These are phyloP conservation scores for Colletotrichum phormii DNA, from an alignment of 2,329 filamentous ascomycete genomes.

Conservation along the genomic window DNA sequence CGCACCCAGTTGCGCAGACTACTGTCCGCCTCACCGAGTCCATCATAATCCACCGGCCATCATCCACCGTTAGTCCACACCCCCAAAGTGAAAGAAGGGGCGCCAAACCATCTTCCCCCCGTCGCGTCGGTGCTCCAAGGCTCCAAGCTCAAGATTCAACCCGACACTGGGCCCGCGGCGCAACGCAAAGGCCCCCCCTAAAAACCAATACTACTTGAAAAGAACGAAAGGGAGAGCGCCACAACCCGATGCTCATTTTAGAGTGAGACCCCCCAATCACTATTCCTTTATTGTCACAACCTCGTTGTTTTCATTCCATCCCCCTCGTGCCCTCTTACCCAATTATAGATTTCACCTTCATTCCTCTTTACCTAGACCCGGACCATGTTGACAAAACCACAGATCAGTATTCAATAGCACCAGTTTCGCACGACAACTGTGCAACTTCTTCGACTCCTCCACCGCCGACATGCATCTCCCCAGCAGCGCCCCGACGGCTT, in stretches of 20 bases:
- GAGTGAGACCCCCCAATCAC: slow-evolving; percentile 41
- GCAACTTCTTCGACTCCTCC: slow-evolving; percentile 42
- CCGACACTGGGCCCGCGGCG: not conserved
- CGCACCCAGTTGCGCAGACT: slow-evolving; percentile 6
- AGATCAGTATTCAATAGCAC: slow-evolving; percentile 40
- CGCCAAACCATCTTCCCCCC: not conserved
- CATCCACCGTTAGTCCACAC: not conserved
- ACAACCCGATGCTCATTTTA: slow-evolving; percentile 42
- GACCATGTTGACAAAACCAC: slow-evolving; percentile 12
- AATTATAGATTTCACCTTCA: not conserved
- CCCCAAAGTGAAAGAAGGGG: not conserved
- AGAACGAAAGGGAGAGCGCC: slow-evolving; percentile 31
- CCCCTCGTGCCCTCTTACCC: not conserved
- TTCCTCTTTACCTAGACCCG: not conserved
- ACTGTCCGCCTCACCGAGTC: not conserved
- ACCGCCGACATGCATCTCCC: slow-evolving; percentile 24
- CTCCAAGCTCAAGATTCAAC: not conserved
- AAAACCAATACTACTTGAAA: not conserved
- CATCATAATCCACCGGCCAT: not conserved
- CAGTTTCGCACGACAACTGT: slow-evolving; percentile 45
- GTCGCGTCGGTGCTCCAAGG: slow-evolving; percentile 9
- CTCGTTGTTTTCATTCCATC: not conserved
- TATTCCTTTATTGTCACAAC: slow-evolving; percentile 8
- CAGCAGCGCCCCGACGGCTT: slow-evolving; percentile 28
- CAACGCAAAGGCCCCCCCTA: not conserved